Evolutionary conservation across 768 basidiomycete species (phyloP).

Genomic region (Tubosaeta sp.): DNA sequence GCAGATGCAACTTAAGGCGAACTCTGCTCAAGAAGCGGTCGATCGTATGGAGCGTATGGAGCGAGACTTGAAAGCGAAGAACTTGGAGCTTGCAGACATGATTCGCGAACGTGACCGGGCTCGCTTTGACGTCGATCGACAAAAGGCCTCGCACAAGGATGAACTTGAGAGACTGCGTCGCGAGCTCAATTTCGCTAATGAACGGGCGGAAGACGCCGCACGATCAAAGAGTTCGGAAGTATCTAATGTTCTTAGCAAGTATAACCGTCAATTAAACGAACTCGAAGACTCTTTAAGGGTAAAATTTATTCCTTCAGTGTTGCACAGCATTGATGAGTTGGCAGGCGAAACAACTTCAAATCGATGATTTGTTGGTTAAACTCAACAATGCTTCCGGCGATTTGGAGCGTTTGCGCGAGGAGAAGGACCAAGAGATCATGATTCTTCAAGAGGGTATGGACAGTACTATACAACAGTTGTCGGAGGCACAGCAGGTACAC

Average conservation of each 20-base stretch:
- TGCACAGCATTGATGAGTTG: conserved; percentile 12
- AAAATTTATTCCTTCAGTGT: conserved; percentile 22
- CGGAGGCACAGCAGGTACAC: conserved; percentile 80
- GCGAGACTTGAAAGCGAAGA: conserved; percentile 96
- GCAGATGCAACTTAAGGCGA: conserved; percentile 95
- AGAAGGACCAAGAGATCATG: conserved; percentile 95
- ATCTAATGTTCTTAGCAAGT: conserved; percentile 81
- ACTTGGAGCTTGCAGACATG: conserved; percentile 97
- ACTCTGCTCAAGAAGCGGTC: conserved; percentile 96
- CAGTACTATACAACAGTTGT: conserved; percentile 80
- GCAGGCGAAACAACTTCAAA: conserved; percentile 93
- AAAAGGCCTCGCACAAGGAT: conserved; percentile 93
- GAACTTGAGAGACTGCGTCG: conserved; percentile 89
- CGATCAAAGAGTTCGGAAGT: conserved; percentile 93
- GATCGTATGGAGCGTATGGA: conserved; percentile 99
- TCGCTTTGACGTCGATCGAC: conserved; percentile 89
- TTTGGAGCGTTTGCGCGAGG: conserved; percentile 79
- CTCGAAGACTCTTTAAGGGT: conserved; percentile 95
- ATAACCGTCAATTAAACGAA: conserved; percentile 93
- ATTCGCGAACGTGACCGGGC: conserved; percentile 95
- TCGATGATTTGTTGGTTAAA: conserved; percentile 86
- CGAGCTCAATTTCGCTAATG: conserved; percentile 92
- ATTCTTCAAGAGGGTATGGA: conserved; percentile 97
- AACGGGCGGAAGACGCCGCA: conserved; percentile 92
- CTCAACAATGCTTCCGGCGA: conserved; percentile 72